Base-by-base conservation (phyloP, 345 rosid genomes). In the Melaleuca alternifolia region DNA sequence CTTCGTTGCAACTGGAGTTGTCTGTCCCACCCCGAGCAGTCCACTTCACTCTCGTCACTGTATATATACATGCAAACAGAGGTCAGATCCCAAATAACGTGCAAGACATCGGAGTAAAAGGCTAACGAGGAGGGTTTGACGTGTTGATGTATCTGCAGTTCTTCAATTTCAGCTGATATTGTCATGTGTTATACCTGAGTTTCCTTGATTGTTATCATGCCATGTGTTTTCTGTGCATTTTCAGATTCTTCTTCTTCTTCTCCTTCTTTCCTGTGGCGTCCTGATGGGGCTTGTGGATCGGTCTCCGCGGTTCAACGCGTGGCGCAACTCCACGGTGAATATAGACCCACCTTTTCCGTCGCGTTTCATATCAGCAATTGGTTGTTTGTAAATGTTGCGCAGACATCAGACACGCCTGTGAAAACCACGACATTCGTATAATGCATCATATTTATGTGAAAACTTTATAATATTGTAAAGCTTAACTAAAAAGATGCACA, bases 1-100 rank as follows among this genome's bases (percentile, higher is more conserved):
- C 86, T 77, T 92, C 93, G 85, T 21, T 84, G 85, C 92, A 92
- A 75, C 90, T 51, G 44, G 41, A 53, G 84, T 85, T 51, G 86
- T 23, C 15, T 85, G 84, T 87, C 88, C 86, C 61, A 86, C 50
- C 86, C 85, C 48, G 20, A 37, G 24, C 81, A 37, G 81, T 71
- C 81, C 12, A 41, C 4, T 71, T 71, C 81, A 71, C 81, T 37
- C 81, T 71, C 48, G 81, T 33, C 50, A 3, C 65, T 33, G 24
- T 83, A 15, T 83, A 53, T 51, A 30, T 53, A 56, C 7, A 48
- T 30, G 24, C 59, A 10, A 71, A 46, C 21, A 54, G 3, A 21
- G 21, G 26, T 21, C 26, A 20, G 8, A 11, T 54, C 57, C 57
- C 57, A 21, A 21, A 20, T 2, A 0, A 54, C 57, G 13, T 71